Base-by-base conservation (phyloP, 2,329 filamentous ascomycete genomes). In the Sclerotinia spermophila region DNA sequence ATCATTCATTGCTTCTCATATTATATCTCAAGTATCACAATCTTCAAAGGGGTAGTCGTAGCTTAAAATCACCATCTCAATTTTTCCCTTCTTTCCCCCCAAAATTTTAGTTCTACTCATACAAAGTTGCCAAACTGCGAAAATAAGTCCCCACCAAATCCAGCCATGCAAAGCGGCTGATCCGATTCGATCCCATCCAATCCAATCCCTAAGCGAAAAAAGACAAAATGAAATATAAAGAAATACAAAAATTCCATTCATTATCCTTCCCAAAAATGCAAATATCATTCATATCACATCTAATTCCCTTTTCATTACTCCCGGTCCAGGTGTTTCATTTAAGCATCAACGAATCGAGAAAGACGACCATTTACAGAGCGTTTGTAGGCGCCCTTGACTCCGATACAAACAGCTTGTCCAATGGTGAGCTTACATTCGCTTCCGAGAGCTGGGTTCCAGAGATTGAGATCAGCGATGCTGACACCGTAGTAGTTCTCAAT, bases 361-460 rank as follows among this genome's bases (percentile, higher is more conserved):
- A 65, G 51, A 53, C 67, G 48, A 2, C 67, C 67, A 38, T 64
- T 69, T 0, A 64, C 45, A 53, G 59, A 19, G 30, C 67, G 60
- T 24, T 65, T 65, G 59, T 56, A 65, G 11, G n/a, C 13, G 5
- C 48, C 48, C 10, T 69, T 69, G 24, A 62, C 45, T 40, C 70
- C 70, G 19, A 78, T 75, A 67, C 77, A 79, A 55, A 75, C 73
- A 11, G 76, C 76, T 42, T 76, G 72, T 5, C 74, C 74, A 10
- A 68, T 61, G 70, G 73, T 72, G 27, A 81, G 74, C 15, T 74
- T 73, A 69, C 79, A 81, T 40, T 74, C 72, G 19, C 56, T 68
- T 8, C 76, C 74, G 21, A 79, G 74, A 30, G 73, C 73, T 7
- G 80, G 79, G 71, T 82, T 80, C 79, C 80, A 80, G 61, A 71